A percentile compares a stretch with the other conserved stretches of the same genome.
Evolutionary conservation across 495 filamentous ascomycete species (phyloP).

Genomic region (Hypoxylon cercidicola): DNA sequence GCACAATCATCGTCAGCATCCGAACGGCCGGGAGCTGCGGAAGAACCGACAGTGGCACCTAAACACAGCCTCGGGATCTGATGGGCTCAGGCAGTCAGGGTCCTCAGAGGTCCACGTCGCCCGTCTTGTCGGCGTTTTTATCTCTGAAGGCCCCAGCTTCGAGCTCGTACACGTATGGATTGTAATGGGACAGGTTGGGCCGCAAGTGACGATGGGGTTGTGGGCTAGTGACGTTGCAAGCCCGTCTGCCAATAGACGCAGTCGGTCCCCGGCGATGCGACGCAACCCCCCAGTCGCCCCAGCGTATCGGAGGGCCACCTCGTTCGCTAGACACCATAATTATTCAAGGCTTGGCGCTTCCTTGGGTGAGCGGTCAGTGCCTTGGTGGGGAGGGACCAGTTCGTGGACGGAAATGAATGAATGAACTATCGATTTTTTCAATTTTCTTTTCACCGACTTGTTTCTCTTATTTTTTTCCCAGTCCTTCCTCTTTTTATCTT

Average conservation of each 20-base stretch:
- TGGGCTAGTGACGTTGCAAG: slow-evolving; percentile 40
- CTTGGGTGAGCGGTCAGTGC: slow-evolving; percentile 36
- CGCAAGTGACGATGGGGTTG: slow-evolving; percentile 31
- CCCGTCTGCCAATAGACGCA: slow-evolving; percentile 36
- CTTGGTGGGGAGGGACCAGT: slow-evolving; percentile 26
- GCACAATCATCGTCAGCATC: slow-evolving; percentile 2
- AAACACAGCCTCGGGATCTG: slow-evolving; percentile 19
- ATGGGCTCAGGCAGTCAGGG: slow-evolving; percentile 17
- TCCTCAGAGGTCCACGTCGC: slow-evolving; percentile 36
- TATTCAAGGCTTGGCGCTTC: slow-evolving; percentile 35
- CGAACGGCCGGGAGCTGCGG: slow-evolving; percentile 6
- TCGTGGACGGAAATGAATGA: slow-evolving; percentile 21
- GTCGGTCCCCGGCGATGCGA: slow-evolving; percentile 37
- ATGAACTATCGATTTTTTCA: slow-evolving; percentile 8
- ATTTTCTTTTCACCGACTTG: slow-evolving; percentile 8
- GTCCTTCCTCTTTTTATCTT: slow-evolving; percentile 11
- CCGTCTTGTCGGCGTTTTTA: slow-evolving; percentile 30
- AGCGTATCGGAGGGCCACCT: slow-evolving; percentile 42
- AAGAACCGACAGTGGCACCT: slow-evolving; percentile 3
- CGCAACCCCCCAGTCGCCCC: slow-evolving; percentile 30
- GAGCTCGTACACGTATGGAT: slow-evolving; percentile 30
- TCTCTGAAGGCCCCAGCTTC: slow-evolving; percentile 10
- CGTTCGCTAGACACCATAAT: slow-evolving; percentile 32
- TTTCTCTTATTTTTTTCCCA: slow-evolving; percentile 14
- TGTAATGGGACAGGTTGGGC: slow-evolving; percentile 23